phyloP scores from a whole-genome alignment of 78 protist genomes.

The Dictyostelium discoideum region dicty_2.7 NC_007090.3:2835501-2836000 shows the following conservation, averaged over 20 bases:
- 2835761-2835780: constrained; percentile 83
- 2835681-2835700: constrained; percentile 84
- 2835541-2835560: constrained; percentile 8
- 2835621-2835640: constrained; percentile 40
- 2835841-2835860: constrained; percentile 48
- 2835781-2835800: constrained; percentile 82
- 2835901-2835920: no score
- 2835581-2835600: constrained; percentile 79
- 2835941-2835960: neutral
- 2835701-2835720: constrained; percentile 91
- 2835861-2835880: neutral
- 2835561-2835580: constrained; percentile 61
- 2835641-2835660: constrained; percentile 70
- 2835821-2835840: constrained; percentile 90
- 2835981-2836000: constrained; percentile 16
- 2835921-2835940: neutral
- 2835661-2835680: constrained; percentile 86
- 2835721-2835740: constrained; percentile 71
- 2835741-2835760: constrained; percentile 70
- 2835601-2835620: constrained; percentile 83
- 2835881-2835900: neutral
- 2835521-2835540: constrained; percentile 37
- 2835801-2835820: constrained; percentile 84
- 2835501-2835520: constrained; percentile 83
- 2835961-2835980: constrained; percentile 88